Conservation (phyloP, 768 basidiomycete species). For the Amanita fuliginea region DNA sequence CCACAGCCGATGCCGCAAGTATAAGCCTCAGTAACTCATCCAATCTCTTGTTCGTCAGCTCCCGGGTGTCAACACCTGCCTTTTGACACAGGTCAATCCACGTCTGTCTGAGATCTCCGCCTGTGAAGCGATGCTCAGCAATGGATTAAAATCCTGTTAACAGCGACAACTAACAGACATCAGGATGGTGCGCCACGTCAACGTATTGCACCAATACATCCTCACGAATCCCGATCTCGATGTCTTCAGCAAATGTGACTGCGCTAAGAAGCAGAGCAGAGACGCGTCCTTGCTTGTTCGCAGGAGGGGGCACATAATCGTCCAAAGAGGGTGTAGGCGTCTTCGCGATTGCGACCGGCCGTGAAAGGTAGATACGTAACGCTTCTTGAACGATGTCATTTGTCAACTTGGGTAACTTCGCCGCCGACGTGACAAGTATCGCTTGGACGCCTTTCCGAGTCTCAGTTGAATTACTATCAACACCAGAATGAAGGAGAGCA, state of each 20-base stretch:
- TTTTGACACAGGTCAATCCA: constrained; percentile 83
- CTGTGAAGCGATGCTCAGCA: constrained; percentile 15
- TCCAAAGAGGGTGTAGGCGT: constrained; percentile 14
- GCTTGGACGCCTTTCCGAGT: constrained; percentile 37
- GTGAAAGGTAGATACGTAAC: constrained; percentile 33
- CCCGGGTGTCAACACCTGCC: constrained; percentile 54
- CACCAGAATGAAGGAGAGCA: constrained; percentile 56
- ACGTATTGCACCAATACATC: constrained; percentile 40
- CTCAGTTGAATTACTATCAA: constrained; percentile 44
- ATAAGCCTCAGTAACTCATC: constrained; percentile 39
- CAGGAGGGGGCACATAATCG: constrained; percentile 21
- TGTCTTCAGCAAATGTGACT: constrained; percentile 32
- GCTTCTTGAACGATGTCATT: constrained; percentile 52
- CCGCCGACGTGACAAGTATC: constrained; percentile 28
- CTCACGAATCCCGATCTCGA: constrained; percentile 30
- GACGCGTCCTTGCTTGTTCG: constrained; percentile 42
- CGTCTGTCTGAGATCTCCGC: constrained; percentile 40
- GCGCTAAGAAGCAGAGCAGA: constrained; percentile 42
- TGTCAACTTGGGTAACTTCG: constrained; percentile 33
- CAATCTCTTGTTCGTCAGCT: constrained; percentile 38
- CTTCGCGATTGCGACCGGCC: constrained; percentile 18
- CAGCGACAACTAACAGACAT: constrained; percentile 35
- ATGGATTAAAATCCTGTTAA: neutral
- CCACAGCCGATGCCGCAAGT: constrained; percentile 32
- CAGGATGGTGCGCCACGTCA: constrained; percentile 65